Evolutionary conservation across 371 early-diverging fungal species (phyloP), one percentile per base, ranked within the genome.

Genomic region (Circinella minor): DNA sequence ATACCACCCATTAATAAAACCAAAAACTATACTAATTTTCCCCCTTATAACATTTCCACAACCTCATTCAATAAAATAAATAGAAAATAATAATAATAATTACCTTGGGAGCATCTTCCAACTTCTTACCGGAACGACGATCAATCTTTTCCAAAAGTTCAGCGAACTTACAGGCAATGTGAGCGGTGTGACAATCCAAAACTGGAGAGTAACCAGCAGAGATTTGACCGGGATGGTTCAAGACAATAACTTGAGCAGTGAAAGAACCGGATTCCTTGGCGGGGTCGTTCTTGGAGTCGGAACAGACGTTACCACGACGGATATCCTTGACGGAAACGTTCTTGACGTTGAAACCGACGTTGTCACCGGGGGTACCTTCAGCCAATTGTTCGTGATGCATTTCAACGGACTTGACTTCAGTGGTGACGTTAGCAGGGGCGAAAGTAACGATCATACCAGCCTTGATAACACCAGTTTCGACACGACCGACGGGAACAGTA

Each of bases 281-380:
- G 85, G 96, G 95, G 86, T 95, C 95, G 89, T 94, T 95, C 93
- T 95, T 95, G 89, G 94, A 91, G 92, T 96, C 96, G 75, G 95
- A 94, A 89, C 92, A 92, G 86, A 97, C 97, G 89, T 91, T 89
- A 83, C 97, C 98, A 91, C 97, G 95, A 77, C 95, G 95, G 88
- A 96, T 94, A 80, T 96, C 95, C 92, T 94, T 95, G 86, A 94
- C 94, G 74, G 95, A 94, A 64, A 96, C 95, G 93, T 95, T 94
- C 94, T 95, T 96, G 85, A 97, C 93, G 94, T 95, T 95, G 94
- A 98, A 95, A 79, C 96, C 96, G 76, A 97, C 96, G 91, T 95
- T 96, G 93, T 98, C 98, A 78, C 98, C 98, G 83, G 98, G 95
- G 61, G 91, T 81, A 90, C 96, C 98, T 89, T 96, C 91, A 73